Percentiles rank a stretch among this genome's conserved stretches.
Conservation (phyloP, 192 early-diverging fungal genomes). For the Linnemannia zychae region DNA sequence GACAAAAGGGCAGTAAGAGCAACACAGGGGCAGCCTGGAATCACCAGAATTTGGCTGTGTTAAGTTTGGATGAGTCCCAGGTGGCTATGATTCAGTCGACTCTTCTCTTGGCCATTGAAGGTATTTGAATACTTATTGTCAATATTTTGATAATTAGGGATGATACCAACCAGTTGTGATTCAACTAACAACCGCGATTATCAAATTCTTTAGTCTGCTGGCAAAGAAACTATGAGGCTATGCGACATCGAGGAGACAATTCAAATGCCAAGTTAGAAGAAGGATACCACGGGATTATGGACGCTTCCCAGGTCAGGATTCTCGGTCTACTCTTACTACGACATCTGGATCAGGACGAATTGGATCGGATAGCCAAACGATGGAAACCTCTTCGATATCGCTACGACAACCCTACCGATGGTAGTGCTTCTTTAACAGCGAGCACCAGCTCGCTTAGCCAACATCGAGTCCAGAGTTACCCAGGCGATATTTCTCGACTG, state of each 20-base stretch:
- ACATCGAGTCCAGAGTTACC: not conserved
- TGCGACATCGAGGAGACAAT: not conserved
- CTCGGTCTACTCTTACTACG: conserved; percentile 42
- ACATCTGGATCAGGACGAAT: conserved; percentile 47
- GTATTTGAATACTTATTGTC: too few relatives aligned
- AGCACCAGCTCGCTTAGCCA: not conserved
- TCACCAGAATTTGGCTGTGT: conserved; percentile 7
- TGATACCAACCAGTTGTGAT: too few relatives aligned
- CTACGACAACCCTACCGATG: conserved; percentile 10
- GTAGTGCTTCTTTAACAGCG: not conserved
- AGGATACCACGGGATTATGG: conserved; percentile 14
- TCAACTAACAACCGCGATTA: not conserved
- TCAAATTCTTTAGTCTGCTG: not conserved
- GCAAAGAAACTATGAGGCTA: not conserved
- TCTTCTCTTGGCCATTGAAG: conserved; percentile 25
- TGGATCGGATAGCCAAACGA: conserved; percentile 42
- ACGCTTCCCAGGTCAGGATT: conserved; percentile 33
- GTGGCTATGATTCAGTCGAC: conserved; percentile 18
- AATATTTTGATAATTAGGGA: too few relatives aligned
- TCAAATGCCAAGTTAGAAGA: not conserved
- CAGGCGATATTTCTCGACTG: conserved; percentile 25
- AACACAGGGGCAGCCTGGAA: not conserved
- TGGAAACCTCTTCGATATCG: conserved; percentile 41
- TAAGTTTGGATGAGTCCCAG: conserved; percentile 23
- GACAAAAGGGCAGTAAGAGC: not conserved